These are phyloP conservation scores for Phytopythium helicoides DNA, from an alignment of 352 stramenopile genomes.

Conservation along the genomic window DNA sequence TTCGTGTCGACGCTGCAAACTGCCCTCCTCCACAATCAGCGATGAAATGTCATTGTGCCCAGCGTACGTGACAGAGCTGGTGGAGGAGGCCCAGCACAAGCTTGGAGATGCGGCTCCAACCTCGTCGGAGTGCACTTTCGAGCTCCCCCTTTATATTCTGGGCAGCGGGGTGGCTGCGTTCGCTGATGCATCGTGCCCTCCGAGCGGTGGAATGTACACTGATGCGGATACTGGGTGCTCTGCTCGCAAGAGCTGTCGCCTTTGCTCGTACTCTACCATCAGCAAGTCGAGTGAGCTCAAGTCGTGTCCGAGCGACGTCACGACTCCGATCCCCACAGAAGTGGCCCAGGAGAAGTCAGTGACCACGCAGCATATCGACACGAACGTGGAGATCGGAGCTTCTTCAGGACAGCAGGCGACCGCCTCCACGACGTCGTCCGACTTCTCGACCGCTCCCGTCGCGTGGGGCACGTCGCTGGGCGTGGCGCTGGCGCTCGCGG, in stretches of 20 bases:
- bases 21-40: not conserved
- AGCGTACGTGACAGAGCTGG: not conserved
- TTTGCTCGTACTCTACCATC: not conserved
- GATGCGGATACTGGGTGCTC: not conserved
- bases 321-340: too few species aligned
- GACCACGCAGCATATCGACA: too few species aligned
- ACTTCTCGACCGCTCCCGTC: not conserved
- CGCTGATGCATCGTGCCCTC: not conserved
- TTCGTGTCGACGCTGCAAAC: not conserved
- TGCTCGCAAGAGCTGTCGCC: conserved; percentile 1
- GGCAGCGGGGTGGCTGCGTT: not conserved
- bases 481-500: not conserved
- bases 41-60: not conserved
- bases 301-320: too few species aligned
- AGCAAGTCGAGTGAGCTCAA: too few species aligned
- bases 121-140: conserved; percentile 4
- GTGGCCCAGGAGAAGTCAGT: too few species aligned
- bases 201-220: too few species aligned
- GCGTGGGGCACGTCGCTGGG: not conserved
- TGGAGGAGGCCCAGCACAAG: not conserved
- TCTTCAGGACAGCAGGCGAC: not conserved
- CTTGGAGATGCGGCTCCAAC: not conserved
- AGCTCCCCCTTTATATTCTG: not conserved
- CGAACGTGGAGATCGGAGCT: too few species aligned
- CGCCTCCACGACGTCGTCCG: not conserved